Evolutionary conservation across 2,329 filamentous ascomycete genomes (phyloP).

Genomic region (Hypoxylon rubiginosum): DNA sequence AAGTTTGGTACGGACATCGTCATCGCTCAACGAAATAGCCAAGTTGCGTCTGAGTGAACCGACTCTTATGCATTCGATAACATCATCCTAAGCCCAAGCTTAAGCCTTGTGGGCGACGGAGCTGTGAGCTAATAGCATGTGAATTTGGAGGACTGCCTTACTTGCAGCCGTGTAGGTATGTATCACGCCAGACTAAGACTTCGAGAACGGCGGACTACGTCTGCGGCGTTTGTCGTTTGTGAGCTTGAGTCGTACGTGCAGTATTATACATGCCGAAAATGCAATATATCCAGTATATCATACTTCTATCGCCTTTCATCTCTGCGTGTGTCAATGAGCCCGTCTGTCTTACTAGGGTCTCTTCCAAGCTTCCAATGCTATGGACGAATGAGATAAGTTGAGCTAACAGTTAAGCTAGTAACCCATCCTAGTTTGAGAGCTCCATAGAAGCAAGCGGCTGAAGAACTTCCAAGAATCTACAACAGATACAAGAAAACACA

Average conservation of each 20-base stretch:
- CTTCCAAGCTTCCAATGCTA: slow-evolving; percentile 29
- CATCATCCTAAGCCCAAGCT: slow-evolving; percentile 23
- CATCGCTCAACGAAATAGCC: slow-evolving; percentile 19
- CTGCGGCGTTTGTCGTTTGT: slow-evolving; percentile 22
- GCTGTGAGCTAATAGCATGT: slow-evolving; percentile 23
- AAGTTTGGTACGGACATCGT: slow-evolving; percentile 13
- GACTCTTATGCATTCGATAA: slow-evolving; percentile 28
- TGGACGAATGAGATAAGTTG: slow-evolving; percentile 32
- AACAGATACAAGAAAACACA: slow-evolving; percentile 12
- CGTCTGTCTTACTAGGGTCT: slow-evolving; percentile 30
- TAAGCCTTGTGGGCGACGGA: slow-evolving; percentile 28
- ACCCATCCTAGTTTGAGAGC: slow-evolving; percentile 10
- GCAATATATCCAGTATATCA: slow-evolving; percentile 11
- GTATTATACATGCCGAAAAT: slow-evolving; percentile 26
- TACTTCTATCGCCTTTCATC: slow-evolving; percentile 20
- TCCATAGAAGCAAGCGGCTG: slow-evolving; percentile 23
- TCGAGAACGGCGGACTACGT: slow-evolving; percentile 9
- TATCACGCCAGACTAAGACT: slow-evolving; percentile 5
- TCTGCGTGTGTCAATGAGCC: slow-evolving; percentile 35
- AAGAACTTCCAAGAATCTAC: slow-evolving; percentile 4
- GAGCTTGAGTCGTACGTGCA: slow-evolving; percentile 31
- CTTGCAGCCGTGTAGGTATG: neutral
- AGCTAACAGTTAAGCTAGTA: slow-evolving; percentile 15
- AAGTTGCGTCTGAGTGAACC: slow-evolving; percentile 17
- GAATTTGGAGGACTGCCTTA: slow-evolving; percentile 5